A percentile compares a stretch with the other conserved stretches of the same genome.
phyloP scores from a whole-genome alignment of 768 basidiomycete species.

The Asterophora parasitica region DNA sequence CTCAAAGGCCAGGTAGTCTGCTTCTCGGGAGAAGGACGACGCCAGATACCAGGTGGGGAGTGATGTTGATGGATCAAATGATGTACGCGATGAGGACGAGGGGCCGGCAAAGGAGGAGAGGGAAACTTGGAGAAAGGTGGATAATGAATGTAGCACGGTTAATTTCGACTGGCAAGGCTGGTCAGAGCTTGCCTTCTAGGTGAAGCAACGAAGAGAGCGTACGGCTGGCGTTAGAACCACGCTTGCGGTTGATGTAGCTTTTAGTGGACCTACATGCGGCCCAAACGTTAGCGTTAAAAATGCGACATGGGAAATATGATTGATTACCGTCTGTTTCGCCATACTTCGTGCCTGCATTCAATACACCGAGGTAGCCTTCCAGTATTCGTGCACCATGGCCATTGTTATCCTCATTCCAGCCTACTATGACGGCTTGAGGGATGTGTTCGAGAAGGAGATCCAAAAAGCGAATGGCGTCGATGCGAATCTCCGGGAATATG shows the following conservation, averaged over 20 bases:
- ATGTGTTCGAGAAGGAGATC: conserved; percentile 67
- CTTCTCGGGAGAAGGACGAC: conserved; percentile 48
- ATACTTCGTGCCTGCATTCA: conserved; percentile 64
- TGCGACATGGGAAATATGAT: neutral
- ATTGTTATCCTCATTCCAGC: conserved; percentile 55
- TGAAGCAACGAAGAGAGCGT: conserved; percentile 18
- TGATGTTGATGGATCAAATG: conserved; percentile 3
- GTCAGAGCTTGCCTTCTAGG: neutral
- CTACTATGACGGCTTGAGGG: conserved; percentile 60
- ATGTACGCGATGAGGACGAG: neutral
- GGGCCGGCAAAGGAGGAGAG: conserved; percentile 23
- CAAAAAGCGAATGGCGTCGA: conserved; percentile 83
- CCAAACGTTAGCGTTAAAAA: neutral
- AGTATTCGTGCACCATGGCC: conserved; percentile 62
- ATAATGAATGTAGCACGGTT: conserved; percentile 67
- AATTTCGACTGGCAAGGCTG: conserved; percentile 60
- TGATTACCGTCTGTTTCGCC: conserved; percentile 49
- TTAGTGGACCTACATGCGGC: conserved; percentile 28
- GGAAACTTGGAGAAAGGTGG: conserved; percentile 57
- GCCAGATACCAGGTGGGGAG: conserved; percentile 61
- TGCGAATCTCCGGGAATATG: conserved; percentile 91
- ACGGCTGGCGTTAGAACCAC: conserved; percentile 64
- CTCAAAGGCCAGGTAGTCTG: conserved; percentile 54
- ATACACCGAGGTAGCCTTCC: conserved; percentile 76
- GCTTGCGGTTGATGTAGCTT: conserved; percentile 57